Percentiles rank a stretch among this genome's conserved stretches.
phyloP scores from a whole-genome alignment of 2,329 filamentous ascomycete species.

The Ceratocystis ficicola region DNA sequence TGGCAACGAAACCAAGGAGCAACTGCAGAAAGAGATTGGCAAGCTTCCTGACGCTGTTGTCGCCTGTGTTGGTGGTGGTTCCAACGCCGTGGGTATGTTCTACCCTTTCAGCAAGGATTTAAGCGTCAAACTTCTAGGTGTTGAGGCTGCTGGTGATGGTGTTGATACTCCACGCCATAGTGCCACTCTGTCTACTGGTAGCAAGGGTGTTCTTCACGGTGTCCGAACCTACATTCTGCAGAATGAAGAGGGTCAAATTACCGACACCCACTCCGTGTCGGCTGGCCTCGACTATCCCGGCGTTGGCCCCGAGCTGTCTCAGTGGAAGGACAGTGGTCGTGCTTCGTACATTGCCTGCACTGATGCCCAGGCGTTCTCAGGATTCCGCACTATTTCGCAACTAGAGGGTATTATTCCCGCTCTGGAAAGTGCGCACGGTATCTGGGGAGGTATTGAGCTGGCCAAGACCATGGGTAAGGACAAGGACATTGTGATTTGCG shows the following conservation, averaged over 20 bases:
- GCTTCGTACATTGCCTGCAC: conserved; percentile 86
- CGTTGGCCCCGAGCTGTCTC: conserved; percentile 81
- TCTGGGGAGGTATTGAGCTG: conserved; percentile 77
- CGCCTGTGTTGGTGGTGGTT: conserved; percentile 89
- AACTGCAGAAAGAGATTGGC: conserved; percentile 72
- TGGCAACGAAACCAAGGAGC: conserved; percentile 82
- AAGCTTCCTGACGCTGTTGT: conserved; percentile 93
- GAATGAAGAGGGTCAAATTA: conserved; percentile 82
- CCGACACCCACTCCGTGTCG: conserved; percentile 90
- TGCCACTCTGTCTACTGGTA: conserved; percentile 74
- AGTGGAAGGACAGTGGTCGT: conserved; percentile 82
- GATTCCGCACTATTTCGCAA: conserved; percentile 74
- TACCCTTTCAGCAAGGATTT: conserved; percentile 83
- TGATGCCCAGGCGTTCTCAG: conserved; percentile 77
- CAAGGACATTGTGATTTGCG: conserved; percentile 83
- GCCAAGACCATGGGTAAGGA: conserved; percentile 86
- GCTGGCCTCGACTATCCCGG: conserved; percentile 95
- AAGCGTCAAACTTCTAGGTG: conserved; percentile 76
- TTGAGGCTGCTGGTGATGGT: conserved; percentile 91
- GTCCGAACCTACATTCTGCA: conserved; percentile 94
- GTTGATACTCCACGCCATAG: conserved; percentile 74
- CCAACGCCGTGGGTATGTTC: conserved; percentile 96
- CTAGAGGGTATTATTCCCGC: conserved; percentile 95
- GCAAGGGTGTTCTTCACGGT: conserved; percentile 87
- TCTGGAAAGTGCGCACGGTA: conserved; percentile 82